Evolutionary conservation across 306 rosid species (phyloP), one percentile per base, ranked within the genome.

Genomic region (Spatholobus suberectus): DNA sequence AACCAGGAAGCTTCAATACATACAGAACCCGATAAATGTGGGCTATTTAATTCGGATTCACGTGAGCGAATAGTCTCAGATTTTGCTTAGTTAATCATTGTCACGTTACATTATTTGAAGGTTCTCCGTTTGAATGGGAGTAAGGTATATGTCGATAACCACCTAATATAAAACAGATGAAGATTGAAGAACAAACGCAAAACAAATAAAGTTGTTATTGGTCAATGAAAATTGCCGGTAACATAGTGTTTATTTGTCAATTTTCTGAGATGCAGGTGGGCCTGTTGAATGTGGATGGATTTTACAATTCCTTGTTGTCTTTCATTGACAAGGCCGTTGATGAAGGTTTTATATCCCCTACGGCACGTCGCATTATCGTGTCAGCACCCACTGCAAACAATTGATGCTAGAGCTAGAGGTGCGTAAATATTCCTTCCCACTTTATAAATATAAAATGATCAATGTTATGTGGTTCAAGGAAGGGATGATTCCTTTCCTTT

Each of bases 321-420:
- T 96, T 96, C 88, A 92, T 96, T 0, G 99, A 96, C 77, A 93
- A 96, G 83, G 98, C 99, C 51, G 97, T 96, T 68, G 99, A 94
- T 87, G 99, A 96, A 94, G 99, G 99, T 84, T 96, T 96, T 81
- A 86, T 96, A 37, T 94, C 99, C 15, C 95, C 95, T 5, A 92
- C 85, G 61, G 98, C 99, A 78, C 99, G 99, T 85, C 97, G 94
- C 51, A 96, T 96, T 77, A 94, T 94, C 80, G 94, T 96, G 87
- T 96, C 99, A 27, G 98, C 99, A 23, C 92, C 99, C 84, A 94
- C 99, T 10, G 95, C 87, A 88, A 90, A 52, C 88, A 92, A 67
- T 82, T 96, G 86, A 92, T 96, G 85, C 84, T 88, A 83, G 95
- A 89, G 58, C 92, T 96, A 8, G 99, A 96, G 98, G 99, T 96